Evolutionary conservation across 495 filamentous ascomycete species (phyloP), one percentile per base, ranked within the genome.

Genomic region (Penicillium pulvis): DNA sequence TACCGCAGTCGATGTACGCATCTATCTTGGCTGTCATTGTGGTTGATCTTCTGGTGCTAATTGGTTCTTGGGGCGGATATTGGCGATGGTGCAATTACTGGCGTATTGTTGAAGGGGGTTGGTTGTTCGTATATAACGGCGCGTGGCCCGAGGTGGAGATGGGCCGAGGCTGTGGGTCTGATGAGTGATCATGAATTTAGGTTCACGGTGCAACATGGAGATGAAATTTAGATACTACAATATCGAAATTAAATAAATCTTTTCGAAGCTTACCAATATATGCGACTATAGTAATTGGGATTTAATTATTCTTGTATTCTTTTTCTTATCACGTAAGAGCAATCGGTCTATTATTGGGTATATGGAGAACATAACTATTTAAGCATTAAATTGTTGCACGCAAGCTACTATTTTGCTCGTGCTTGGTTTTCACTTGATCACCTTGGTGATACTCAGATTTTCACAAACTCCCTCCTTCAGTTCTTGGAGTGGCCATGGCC

Each of bases 1-100:
- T 66, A 70, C 67, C 67, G 39, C 67, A 70, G 45, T 70, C 67
- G 8, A 70, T 51, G 36, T 56, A 70, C 5, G 67, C 67, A 42
- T 70, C 65, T 56, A 70, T 70, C 44, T 70, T 70, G 51, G 62
- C 59, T 31, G 60, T 7, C 67, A 70, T 70, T 17, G 10, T 58
- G 63, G 17, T 16, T 48, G 14, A 6, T 26, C 17, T 17, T 41
- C 14, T n/a, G 39, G 11, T 7, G 14, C 35, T 55, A 7, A 10
- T 43, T 12, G 28, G 17, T 12, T 59, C 16, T 9, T 48, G 24
- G 39, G 20, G 11, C 28, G 1, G 10, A n/a, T 12, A 11, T 11
- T n/a, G 23, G n/a, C 20, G 55, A 56, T 56, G 28, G 58, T 45
- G 33, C 49, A 47, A 57, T 63, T 41, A 48, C 19, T 42, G 6